A percentile compares a stretch with the other conserved stretches of the same genome.
These are phyloP conservation scores for Ophiostoma sp. DNA, from an alignment of 2,329 filamentous ascomycete genomes.

Conservation along the genomic window DNA sequence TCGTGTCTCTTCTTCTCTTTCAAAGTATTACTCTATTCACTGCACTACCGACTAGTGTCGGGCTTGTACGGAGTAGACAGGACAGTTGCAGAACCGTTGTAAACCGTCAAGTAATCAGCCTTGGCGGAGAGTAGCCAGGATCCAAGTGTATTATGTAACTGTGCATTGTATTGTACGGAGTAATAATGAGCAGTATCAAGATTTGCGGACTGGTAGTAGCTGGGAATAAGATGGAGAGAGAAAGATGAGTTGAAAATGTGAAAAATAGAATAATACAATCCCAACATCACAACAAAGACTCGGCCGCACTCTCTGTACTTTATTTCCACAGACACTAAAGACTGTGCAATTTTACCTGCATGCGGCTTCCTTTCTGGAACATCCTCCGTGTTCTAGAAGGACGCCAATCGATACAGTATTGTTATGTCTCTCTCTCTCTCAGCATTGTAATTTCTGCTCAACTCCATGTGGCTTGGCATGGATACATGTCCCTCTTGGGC, in stretches of 20 bases:
- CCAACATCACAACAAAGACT: constrained; percentile 1
- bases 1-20: too few species aligned
- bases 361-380: constrained; percentile 1
- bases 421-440: not conserved
- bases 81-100: not conserved
- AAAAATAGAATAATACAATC: not conserved
- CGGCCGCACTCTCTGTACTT: not conserved
- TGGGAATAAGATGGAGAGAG: not conserved
- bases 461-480: not conserved
- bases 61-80: not conserved
- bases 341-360: not conserved
- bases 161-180: too few species aligned
- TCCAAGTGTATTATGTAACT: not conserved
- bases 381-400: constrained; percentile 8
- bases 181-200: not conserved
- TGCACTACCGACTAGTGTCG: not conserved
- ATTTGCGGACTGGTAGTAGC: not conserved
- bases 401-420: not conserved
- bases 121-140: not conserved
- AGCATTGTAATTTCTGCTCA: too few species aligned
- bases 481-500: not conserved
- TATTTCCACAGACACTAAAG: not conserved
- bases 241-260: constrained; percentile 4
- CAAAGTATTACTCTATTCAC: too few species aligned
- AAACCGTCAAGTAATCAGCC: not conserved